Conservation (phyloP, 2,329 filamentous ascomycete genomes). For the Ramichloridium luteum region DNA sequence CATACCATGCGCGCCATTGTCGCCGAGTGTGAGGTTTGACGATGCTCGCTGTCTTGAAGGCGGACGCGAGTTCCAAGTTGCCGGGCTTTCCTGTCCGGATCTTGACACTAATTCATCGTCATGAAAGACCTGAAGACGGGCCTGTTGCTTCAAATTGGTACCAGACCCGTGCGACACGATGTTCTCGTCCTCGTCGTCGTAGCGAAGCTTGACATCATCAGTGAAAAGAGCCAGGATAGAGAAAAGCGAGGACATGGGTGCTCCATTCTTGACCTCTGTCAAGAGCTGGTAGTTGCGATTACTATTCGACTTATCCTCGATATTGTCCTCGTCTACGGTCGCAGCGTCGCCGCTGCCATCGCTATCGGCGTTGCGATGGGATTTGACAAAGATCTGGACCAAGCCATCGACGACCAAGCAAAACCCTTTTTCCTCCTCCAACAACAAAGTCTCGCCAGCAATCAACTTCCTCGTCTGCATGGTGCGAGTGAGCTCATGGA, state of each 20-base stretch:
- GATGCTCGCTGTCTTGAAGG: slow-evolving; percentile 16
- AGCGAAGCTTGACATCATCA: slow-evolving; percentile 73
- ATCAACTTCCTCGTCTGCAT: slow-evolving; percentile 98
- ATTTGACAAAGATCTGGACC: slow-evolving; percentile 97
- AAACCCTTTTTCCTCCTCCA: slow-evolving; percentile 97
- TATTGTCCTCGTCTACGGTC: slow-evolving; percentile 37
- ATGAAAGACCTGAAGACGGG: slow-evolving; percentile 12
- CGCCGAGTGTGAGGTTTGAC: slow-evolving; percentile 7
- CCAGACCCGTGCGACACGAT: slow-evolving; percentile 12
- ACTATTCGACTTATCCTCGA: slow-evolving; percentile 52
- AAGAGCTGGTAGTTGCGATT: slow-evolving; percentile 86
- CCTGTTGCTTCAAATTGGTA: slow-evolving; percentile 14
- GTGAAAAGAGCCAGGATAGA: slow-evolving; percentile 96
- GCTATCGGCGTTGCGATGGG: slow-evolving; percentile 41
- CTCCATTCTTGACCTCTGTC: slow-evolving; percentile 94
- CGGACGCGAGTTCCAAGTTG: slow-evolving; percentile 17
- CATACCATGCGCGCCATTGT: slow-evolving; percentile 8
- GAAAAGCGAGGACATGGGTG: slow-evolving; percentile 96
- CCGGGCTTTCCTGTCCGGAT: slow-evolving; percentile 16
- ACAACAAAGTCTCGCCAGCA: slow-evolving; percentile 82
- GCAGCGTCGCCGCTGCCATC: slow-evolving; percentile 31
- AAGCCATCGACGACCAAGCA: slow-evolving; percentile 93
- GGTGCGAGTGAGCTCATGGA: slow-evolving; percentile 90
- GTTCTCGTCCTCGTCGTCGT: slow-evolving; percentile 51
- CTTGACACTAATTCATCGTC: slow-evolving; percentile 15